Conservation (phyloP, 2,329 filamentous ascomycete genomes). For the Fusarium phyllophilum region DNA sequence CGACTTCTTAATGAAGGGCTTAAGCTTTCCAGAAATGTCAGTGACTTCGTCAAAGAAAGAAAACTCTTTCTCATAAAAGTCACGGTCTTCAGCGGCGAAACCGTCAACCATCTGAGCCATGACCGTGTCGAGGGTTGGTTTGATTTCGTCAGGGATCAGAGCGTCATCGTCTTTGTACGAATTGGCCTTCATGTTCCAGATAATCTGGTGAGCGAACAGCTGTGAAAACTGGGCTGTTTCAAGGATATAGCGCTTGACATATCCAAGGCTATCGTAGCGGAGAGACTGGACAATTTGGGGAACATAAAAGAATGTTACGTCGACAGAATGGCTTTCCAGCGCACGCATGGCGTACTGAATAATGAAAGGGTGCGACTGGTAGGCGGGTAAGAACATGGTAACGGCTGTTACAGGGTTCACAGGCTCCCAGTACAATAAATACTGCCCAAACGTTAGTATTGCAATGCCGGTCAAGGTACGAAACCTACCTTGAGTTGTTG, state of each 20-base stretch:
- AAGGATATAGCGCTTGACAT: constrained; percentile 95
- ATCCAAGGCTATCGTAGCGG: constrained; percentile 91
- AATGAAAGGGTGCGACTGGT: constrained; percentile 90
- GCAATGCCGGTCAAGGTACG: neutral
- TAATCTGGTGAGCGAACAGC: constrained; percentile 97
- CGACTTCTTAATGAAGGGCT: constrained; percentile 88
- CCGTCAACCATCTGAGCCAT: constrained; percentile 84
- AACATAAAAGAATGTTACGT: constrained; percentile 98
- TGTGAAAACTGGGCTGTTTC: constrained; percentile 99
- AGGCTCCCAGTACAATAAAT: constrained; percentile 91
- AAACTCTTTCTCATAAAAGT: constrained; percentile 95
- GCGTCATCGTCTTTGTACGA: constrained; percentile 97
- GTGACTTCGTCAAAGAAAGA: constrained; percentile 99
- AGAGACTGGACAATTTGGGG: constrained; percentile 97
- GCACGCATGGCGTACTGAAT: constrained; percentile 97
- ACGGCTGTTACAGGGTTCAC: constrained; percentile 93
- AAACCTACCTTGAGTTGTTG: constrained; percentile 82
- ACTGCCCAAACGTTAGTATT: constrained; percentile 59
- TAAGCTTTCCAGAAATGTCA: constrained; percentile 92
- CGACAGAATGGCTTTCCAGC: constrained; percentile 92
- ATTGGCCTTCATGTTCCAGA: constrained; percentile 99
- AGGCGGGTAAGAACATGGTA: constrained; percentile 91
- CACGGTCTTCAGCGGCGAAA: constrained; percentile 81
- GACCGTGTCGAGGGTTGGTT: constrained; percentile 91
- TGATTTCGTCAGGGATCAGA: constrained; percentile 87